phyloP scores from a whole-genome alignment of 495 filamentous ascomycete species.

The Usnea hakonensis region DNA sequence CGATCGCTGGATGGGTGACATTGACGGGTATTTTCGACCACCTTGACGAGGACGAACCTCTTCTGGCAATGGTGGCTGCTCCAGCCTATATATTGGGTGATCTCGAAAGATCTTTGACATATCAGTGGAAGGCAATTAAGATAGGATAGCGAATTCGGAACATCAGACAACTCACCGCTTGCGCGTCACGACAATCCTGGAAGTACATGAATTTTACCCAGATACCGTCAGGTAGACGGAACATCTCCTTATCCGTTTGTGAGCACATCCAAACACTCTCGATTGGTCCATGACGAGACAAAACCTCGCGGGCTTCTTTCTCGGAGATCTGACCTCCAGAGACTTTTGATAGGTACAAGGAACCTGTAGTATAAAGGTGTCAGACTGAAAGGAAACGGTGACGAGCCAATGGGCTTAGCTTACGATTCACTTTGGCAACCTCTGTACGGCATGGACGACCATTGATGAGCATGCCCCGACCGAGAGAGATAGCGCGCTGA shows the following conservation, averaged over 20 bases:
- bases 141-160: no score
- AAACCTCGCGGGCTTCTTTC: conserved; percentile 36
- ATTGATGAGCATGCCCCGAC: conserved; percentile 40
- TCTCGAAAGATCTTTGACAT: conserved; percentile 22
- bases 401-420: conserved; percentile 19
- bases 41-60: conserved; percentile 16
- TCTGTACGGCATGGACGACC: conserved; percentile 54
- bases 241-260: conserved; percentile 31
- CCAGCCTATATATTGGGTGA: conserved; percentile 21
- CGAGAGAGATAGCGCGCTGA: conserved; percentile 38
- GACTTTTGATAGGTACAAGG: conserved; percentile 42
- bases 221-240: conserved; percentile 38
- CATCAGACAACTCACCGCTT: conserved; percentile 27
- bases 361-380: conserved; percentile 30
- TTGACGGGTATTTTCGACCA: conserved; percentile 2
- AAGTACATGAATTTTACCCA: conserved; percentile 42
- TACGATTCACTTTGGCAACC: conserved; percentile 47
- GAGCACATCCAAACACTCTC: conserved; percentile 26
- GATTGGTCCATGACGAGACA: conserved; percentile 26
- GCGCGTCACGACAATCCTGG: conserved; percentile 34
- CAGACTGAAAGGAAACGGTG: neutral
- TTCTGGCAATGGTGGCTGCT: conserved; percentile 21
- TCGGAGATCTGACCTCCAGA: conserved; percentile 33
- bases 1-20: conserved; percentile 8
- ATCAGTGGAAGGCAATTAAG: conserved; percentile 11